Evolutionary conservation across 129 eudicot genomes (phyloP), one percentile per base, ranked within the genome.

Genomic region (Solidago caesia): DNA sequence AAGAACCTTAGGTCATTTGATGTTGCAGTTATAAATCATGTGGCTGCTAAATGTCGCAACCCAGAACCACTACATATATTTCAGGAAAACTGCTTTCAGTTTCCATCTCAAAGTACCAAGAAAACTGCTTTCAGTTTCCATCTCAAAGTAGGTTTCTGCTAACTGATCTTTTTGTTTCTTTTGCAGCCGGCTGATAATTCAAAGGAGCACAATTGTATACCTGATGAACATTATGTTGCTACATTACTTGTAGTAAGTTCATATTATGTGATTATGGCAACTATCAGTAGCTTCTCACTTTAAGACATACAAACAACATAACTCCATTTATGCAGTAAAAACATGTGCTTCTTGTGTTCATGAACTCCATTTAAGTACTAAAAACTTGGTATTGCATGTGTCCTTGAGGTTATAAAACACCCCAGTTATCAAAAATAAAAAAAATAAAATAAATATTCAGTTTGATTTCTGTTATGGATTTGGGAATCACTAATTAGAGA

Each of bases 161-260:
- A 45, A 68, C 59, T 43, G 49, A 10, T 41, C 6, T 59, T 70
- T 26, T 70, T 77, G 3, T 71, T 68, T 64, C 16, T 51, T 77
- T 70, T 73, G 65, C 87, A 92, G 98, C 92, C 98, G 49, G 89
- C 82, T 57, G 92, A 92, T 66, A 70, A 67, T 66, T 89, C 87
- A 14, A 87, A 89, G 86, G 96, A 89, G 87, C 98, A 92, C 66
- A 92, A 92, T 67, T 92, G 98, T 80, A 89, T 92, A 86, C 98
- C 98, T 33, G 98, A 92, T 85, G 98, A 92, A 76, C 98, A 92
- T 73, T 92, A 92, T 83, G 98, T 92, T 67, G 90, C 83, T 51
- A 89, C 96, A 46, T 81, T 92, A 80, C 91, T 93, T 44, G 90
- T 92, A 62, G 96, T 92, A 86, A 84, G 98, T 82, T 81, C 44